Conservation (phyloP, 495 filamentous ascomycete species). For the Letharia lupina region DNA sequence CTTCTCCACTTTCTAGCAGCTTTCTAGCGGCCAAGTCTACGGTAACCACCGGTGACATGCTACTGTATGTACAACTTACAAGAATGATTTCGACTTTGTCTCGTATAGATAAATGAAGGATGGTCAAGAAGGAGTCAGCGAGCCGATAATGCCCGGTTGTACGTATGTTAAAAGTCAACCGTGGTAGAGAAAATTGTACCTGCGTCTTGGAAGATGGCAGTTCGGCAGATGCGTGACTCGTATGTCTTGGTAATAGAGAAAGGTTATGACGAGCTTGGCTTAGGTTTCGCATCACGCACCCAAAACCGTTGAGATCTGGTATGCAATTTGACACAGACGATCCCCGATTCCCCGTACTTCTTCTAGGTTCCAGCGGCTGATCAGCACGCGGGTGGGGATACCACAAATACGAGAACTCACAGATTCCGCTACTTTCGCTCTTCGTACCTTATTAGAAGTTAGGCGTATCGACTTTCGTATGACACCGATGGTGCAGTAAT, state of each 20-base stretch:
- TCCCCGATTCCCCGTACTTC: neutral
- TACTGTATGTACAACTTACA: neutral
- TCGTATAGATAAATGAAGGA: neutral
- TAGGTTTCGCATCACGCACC: neutral
- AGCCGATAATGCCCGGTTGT: neutral
- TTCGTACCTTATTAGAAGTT: neutral
- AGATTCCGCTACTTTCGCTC: neutral
- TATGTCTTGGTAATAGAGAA: neutral
- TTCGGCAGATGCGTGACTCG: neutral
- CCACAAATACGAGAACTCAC: neutral
- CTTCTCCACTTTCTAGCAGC: neutral
- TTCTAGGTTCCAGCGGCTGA: conserved; percentile 8
- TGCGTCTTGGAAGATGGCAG: neutral
- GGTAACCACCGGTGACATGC: neutral
- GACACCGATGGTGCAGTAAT: neutral
- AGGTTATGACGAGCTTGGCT: neutral
- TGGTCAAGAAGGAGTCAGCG: neutral
- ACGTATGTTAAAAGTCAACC: neutral
- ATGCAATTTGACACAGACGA: neutral
- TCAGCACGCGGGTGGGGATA: conserved; percentile 4
- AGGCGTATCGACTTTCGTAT: neutral
- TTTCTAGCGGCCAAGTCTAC: neutral
- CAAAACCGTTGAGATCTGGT: neutral
- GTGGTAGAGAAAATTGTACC: neutral
- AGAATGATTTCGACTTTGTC: neutral